Evolutionary conservation across 2,329 filamentous ascomycete genomes (phyloP).

Genomic region (Curvularia sp.): DNA sequence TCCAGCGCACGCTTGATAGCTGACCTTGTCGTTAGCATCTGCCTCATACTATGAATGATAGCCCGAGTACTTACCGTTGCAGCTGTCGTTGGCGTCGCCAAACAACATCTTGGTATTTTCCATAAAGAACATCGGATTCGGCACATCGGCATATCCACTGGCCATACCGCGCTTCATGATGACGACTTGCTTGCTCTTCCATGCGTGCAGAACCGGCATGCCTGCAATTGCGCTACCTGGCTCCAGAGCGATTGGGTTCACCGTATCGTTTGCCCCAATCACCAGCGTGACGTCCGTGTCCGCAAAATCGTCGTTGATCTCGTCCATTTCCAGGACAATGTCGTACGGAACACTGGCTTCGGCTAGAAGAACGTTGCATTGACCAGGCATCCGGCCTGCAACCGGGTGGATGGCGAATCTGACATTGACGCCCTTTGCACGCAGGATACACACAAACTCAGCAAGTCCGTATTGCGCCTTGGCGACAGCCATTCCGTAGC

Average conservation of each 20-base stretch:
- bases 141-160: conserved; percentile 88
- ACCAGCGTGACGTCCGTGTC: conserved; percentile 88
- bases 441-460: conserved; percentile 76
- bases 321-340: conserved; percentile 93
- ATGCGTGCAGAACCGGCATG: conserved; percentile 90
- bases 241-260: conserved; percentile 88
- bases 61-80: conserved; percentile 64
- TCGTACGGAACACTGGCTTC: conserved; percentile 90
- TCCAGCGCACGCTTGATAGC: conserved; percentile 49
- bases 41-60: not conserved
- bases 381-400: conserved; percentile 89
- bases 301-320: conserved; percentile 90
- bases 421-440: conserved; percentile 78
- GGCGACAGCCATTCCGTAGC: conserved; percentile 93
- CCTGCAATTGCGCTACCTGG: conserved; percentile 84
- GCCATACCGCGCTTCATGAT: conserved; percentile 94
- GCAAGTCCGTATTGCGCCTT: conserved; percentile 92
- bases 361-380: conserved; percentile 89
- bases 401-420: conserved; percentile 91
- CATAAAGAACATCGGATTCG: conserved; percentile 94
- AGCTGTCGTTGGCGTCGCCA: conserved; percentile 84
- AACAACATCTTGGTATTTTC: conserved; percentile 89
- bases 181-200: conserved; percentile 92
- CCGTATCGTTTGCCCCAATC: conserved; percentile 91
- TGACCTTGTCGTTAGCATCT: conserved; percentile 28